Conservation (phyloP, 768 basidiomycete species). For the Amanita molliuscula region DNA sequence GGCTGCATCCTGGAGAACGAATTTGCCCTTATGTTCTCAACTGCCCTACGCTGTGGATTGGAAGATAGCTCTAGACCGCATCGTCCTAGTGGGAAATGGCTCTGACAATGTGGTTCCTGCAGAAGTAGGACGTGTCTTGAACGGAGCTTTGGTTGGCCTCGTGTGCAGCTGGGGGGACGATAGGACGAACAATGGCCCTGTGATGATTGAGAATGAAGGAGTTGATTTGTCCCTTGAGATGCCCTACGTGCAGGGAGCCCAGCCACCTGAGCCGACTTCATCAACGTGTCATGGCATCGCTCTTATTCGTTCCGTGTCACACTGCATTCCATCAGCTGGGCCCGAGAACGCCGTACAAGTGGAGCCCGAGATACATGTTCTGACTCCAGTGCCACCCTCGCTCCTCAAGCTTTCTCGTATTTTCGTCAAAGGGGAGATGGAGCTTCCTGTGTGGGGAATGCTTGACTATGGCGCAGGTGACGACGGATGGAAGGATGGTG, state of each 20-base stretch:
- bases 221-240: conserved; percentile 22
- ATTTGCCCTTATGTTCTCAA: conserved; percentile 53
- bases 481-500: conserved; percentile 19
- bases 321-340: background rate
- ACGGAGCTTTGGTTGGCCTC: conserved; percentile 73
- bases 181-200: background rate
- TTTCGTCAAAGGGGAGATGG: conserved; percentile 83
- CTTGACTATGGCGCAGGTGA: conserved; percentile 37
- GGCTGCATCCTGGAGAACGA: conserved; percentile 53
- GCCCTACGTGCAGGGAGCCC: conserved; percentile 49
- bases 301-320: conserved; percentile 43
- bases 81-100: conserved; percentile 65
- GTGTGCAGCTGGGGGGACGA: conserved; percentile 23
- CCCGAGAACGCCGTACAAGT: conserved; percentile 8
- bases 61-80: conserved; percentile 41
- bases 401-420: conserved; percentile 31
- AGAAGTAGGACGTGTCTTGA: conserved; percentile 65
- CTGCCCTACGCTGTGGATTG: conserved; percentile 68
- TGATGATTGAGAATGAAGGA: conserved; percentile 18
- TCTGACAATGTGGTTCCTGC: conserved; percentile 66
- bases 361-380: conserved; percentile 47
- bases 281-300: conserved; percentile 71
- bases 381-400: conserved; percentile 61
- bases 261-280: conserved; percentile 43
- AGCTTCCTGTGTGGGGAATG: conserved; percentile 82